Percentiles rank a stretch among this genome's conserved stretches.
Evolutionary conservation across 805 yeast genomes (phyloP).

Genomic region (Cephaloascus albidus): DNA sequence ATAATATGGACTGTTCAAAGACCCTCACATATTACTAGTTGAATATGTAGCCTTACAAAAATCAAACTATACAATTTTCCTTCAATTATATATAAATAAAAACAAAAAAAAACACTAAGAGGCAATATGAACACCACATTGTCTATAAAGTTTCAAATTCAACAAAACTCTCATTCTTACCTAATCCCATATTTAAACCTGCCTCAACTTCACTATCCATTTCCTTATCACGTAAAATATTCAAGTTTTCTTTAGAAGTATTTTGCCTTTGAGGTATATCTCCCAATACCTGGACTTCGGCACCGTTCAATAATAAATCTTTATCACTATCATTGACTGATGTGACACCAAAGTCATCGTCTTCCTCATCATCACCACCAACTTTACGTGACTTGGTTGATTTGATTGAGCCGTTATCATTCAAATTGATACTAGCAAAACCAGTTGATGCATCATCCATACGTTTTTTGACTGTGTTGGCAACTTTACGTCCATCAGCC

Average conservation of each 20-base stretch:
- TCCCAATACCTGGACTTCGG: slow-evolving; percentile 33
- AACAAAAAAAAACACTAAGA: too few species aligned
- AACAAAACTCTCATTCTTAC: slow-evolving; percentile 19
- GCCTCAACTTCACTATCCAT: slow-evolving; percentile 4
- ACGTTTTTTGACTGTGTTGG: slow-evolving; percentile 78
- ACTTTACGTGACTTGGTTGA: slow-evolving; percentile 3
- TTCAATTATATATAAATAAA: too few species aligned
- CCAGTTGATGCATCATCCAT: slow-evolving; percentile 60
- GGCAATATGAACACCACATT: too few species aligned
- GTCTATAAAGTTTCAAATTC: slow-evolving; percentile 29
- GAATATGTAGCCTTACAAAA: too few species aligned
- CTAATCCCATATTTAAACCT: slow-evolving; percentile 4
- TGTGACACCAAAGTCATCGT: slow-evolving; percentile 32
- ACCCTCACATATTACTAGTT: too few species aligned
- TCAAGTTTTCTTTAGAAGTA: slow-evolving; percentile 11
- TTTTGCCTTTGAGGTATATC: slow-evolving; percentile 15
- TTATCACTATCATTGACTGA: slow-evolving; percentile 32
- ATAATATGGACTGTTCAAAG: too few species aligned
- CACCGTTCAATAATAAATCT: slow-evolving; percentile 34
- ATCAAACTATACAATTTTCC: too few species aligned
- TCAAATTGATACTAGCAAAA: slow-evolving; percentile 3
- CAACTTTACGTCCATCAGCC: slow-evolving; percentile 89
- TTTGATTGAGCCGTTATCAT: slow-evolving; percentile 10
- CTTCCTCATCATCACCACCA: slow-evolving; percentile 36
- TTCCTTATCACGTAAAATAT: slow-evolving; percentile 16